Percentiles rank a stretch among this genome's conserved stretches.
Evolutionary conservation across 768 basidiomycete species (phyloP).

Genomic region (Hysterangium stoloniferum): DNA sequence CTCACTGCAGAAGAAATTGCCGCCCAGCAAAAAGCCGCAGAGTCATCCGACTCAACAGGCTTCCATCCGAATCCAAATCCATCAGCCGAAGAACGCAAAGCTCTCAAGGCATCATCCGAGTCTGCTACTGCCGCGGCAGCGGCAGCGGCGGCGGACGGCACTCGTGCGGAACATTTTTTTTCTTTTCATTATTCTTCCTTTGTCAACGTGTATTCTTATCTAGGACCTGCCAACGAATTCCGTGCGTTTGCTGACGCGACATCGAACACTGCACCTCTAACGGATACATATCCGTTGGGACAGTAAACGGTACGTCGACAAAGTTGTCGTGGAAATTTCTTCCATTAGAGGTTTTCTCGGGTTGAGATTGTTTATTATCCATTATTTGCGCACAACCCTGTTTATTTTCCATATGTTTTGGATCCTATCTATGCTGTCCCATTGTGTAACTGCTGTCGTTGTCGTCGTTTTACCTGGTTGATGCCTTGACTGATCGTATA

Average conservation of each 20-base stretch:
- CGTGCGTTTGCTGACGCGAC: constrained; percentile 2
- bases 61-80: constrained; percentile 6
- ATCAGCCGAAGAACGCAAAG: constrained; percentile 10
- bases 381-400: too few species aligned
- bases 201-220: constrained; percentile 3
- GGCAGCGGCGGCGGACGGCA: neutral
- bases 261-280: neutral
- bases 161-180: neutral
- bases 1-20: constrained; percentile 95
- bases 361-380: too few species aligned
- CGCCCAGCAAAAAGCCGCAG: constrained; percentile 45
- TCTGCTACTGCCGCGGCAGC: neutral
- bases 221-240: neutral
- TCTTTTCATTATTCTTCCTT: constrained; percentile 22
- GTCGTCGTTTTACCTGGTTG: too few species aligned
- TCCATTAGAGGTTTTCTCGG: too few species aligned
- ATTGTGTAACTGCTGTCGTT: too few species aligned
- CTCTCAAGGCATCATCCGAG: constrained; percentile 7
- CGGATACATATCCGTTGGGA: too few species aligned
- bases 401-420: too few species aligned
- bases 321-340: too few species aligned
- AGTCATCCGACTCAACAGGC: constrained; percentile 1
- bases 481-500: too few species aligned
- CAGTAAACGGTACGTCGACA: too few species aligned
- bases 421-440: too few species aligned